A percentile compares a stretch with the other conserved stretches of the same genome.
Evolutionary conservation across 2,329 filamentous ascomycete genomes (phyloP).

Genomic region (Epicoccum sorghinum): DNA sequence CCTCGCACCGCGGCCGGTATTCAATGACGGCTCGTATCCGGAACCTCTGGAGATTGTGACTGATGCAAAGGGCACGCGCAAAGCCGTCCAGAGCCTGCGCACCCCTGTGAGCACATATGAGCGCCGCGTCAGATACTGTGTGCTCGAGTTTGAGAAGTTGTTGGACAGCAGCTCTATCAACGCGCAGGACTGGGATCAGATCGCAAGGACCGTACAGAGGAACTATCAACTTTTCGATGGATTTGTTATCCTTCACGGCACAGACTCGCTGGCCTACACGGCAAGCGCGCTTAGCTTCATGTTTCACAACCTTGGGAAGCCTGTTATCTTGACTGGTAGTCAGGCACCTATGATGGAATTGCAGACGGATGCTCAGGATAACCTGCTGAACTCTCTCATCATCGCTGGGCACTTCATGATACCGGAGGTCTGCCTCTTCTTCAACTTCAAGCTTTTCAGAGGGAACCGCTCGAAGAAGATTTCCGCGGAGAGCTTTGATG

Average conservation of each 20-base stretch:
- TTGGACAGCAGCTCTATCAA: slow-evolving; percentile 92
- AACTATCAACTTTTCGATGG: slow-evolving; percentile 91
- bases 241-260: slow-evolving; percentile 90
- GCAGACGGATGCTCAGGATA: slow-evolving; percentile 90
- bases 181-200: slow-evolving; percentile 82
- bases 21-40: slow-evolving; percentile 76
- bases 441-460: slow-evolving; percentile 87
- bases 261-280: slow-evolving; percentile 86
- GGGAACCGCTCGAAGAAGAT: slow-evolving; percentile 90
- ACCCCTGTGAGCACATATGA: slow-evolving; percentile 82
- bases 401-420: slow-evolving; percentile 92
- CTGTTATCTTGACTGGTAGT: slow-evolving; percentile 78
- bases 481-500: slow-evolving; percentile 82
- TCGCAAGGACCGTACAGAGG: slow-evolving; percentile 76
- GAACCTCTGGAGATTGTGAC: slow-evolving; percentile 62
- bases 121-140: slow-evolving; percentile 80
- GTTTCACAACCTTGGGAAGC: slow-evolving; percentile 88
- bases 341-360: slow-evolving; percentile 84
- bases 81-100: slow-evolving; percentile 70
- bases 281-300: slow-evolving; percentile 92
- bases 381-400: slow-evolving; percentile 84
- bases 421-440: slow-evolving; percentile 91
- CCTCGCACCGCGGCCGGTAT: slow-evolving; percentile 80
- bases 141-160: slow-evolving; percentile 82
- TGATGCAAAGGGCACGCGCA: slow-evolving; percentile 55